These are phyloP conservation scores for Linum trigynum DNA, from an alignment of 345 rosid species.

Conservation along the genomic window DNA sequence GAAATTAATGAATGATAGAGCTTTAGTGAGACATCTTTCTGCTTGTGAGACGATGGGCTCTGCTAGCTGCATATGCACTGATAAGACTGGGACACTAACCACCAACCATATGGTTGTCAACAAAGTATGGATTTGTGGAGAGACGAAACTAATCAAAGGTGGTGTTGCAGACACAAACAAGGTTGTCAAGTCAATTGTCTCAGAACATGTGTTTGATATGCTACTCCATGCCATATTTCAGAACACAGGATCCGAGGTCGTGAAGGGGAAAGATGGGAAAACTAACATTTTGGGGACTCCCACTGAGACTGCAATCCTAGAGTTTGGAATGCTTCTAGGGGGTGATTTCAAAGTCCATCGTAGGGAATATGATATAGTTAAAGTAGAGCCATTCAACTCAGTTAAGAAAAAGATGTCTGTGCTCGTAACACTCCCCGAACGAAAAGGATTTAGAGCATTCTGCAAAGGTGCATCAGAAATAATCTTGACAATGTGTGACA, in stretches of 20 bases:
- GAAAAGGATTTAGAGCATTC: constrained; percentile 26
- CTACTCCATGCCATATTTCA: constrained; percentile 64
- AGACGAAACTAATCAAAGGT: constrained; percentile 9
- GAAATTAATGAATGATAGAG: constrained; percentile 8
- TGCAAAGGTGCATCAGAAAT: constrained; percentile 30
- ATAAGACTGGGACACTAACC: constrained; percentile 8
- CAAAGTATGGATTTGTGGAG: constrained; percentile 2
- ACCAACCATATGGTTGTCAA: constrained; percentile 8
- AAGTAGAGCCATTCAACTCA: constrained; percentile 73
- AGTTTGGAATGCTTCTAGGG: constrained; percentile 57
- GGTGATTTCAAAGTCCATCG: constrained; percentile 43
- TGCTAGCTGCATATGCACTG: constrained; percentile 7
- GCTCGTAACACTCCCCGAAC: constrained; percentile 40
- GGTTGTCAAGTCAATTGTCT: constrained; percentile 26
- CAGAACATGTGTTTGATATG: constrained; percentile 29
- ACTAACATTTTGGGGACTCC: constrained; percentile 57
- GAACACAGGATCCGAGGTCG: constrained; percentile 59
- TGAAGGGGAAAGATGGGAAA: constrained; percentile 51
- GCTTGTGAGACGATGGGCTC: constrained; percentile 10
- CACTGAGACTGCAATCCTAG: constrained; percentile 60
- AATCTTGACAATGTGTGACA: constrained; percentile 18
- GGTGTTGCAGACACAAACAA: constrained; percentile 10
- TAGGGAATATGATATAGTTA: constrained; percentile 42
- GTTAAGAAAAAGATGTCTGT: constrained; percentile 66
- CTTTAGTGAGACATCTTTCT: constrained; percentile 2